phyloP scores from a whole-genome alignment of 306 rosid genomes.

The Fagus sylvatica region DNA sequence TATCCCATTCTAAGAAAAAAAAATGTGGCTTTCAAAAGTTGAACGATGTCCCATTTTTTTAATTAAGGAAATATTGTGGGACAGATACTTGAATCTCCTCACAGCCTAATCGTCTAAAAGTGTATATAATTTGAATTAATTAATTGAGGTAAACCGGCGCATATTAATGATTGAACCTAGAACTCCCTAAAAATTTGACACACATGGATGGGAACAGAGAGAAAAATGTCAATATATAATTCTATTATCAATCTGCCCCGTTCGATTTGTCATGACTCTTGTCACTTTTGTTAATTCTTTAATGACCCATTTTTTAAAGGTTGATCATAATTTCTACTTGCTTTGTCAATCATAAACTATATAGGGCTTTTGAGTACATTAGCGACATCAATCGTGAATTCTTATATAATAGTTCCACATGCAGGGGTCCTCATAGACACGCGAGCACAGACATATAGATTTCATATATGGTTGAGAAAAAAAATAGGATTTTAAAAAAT shows the following conservation, averaged over 20 bases:
- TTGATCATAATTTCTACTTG: background rate
- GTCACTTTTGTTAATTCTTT: constrained; percentile 3
- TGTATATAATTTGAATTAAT: too few relatives aligned
- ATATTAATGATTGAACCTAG: too few relatives aligned
- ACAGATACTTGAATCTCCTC: too few relatives aligned
- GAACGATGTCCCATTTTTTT: too few relatives aligned
- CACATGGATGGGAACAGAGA: background rate
- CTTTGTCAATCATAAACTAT: background rate
- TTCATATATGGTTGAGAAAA: constrained; percentile 23
- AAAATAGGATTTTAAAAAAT: constrained; percentile 11
- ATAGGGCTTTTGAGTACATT: background rate
- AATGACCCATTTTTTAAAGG: background rate
- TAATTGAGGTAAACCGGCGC: too few relatives aligned
- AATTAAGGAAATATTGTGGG: too few relatives aligned
- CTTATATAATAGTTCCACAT: background rate
- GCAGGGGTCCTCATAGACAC: constrained; percentile 2
- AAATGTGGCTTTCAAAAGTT: too few relatives aligned
- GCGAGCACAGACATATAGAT: constrained; percentile 2
- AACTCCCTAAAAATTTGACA: background rate
- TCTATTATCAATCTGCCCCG: background rate
- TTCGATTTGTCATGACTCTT: constrained; percentile 16
- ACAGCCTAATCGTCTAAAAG: too few relatives aligned
- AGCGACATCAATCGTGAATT: background rate
- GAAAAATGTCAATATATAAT: background rate
- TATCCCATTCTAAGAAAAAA: too few relatives aligned